Percentiles rank a stretch among this genome's conserved stretches.
Conservation (phyloP, 768 basidiomycete species). For the Tubosaeta sp. region DNA sequence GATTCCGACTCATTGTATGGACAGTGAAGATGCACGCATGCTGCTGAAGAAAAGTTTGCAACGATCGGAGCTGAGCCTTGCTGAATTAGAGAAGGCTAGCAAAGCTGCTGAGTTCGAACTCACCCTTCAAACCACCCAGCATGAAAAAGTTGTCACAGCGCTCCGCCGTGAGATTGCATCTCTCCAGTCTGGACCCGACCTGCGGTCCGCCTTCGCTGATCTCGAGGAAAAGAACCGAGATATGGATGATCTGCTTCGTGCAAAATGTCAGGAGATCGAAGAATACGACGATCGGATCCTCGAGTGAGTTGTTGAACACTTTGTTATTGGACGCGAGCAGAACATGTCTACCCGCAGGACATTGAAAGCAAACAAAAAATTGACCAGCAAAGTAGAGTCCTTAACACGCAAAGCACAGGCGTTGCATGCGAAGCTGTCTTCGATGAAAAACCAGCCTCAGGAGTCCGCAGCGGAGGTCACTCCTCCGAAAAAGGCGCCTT, state of each 20-base stretch:
- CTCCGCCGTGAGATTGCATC: conserved; percentile 54
- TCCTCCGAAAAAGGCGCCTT: conserved; percentile 6
- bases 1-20: conserved; percentile 5
- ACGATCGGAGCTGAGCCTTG: conserved; percentile 39
- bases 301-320: conserved; percentile 43
- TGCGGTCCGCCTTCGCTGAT: conserved; percentile 52
- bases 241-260: conserved; percentile 68
- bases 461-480: conserved; percentile 7
- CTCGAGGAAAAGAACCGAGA: conserved; percentile 68
- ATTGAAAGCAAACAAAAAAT: conserved; percentile 77
- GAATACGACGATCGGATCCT: conserved; percentile 79
- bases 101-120: conserved; percentile 65
- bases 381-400: conserved; percentile 62
- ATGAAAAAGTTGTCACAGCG: conserved; percentile 57
- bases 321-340: conserved; percentile 3
- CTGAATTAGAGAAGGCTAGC: conserved; percentile 51
- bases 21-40: conserved; percentile 46
- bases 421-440: conserved; percentile 62
- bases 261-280: conserved; percentile 75
- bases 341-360: conserved; percentile 41
- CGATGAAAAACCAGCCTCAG: conserved; percentile 41
- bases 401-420: conserved; percentile 70
- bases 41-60: conserved; percentile 39
- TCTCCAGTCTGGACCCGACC: conserved; percentile 50
- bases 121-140: conserved; percentile 59